A percentile compares a stretch with the other conserved stretches of the same genome.
phyloP scores from a whole-genome alignment of 306 rosid genomes.

The Oemleria cerasiformis region DNA sequence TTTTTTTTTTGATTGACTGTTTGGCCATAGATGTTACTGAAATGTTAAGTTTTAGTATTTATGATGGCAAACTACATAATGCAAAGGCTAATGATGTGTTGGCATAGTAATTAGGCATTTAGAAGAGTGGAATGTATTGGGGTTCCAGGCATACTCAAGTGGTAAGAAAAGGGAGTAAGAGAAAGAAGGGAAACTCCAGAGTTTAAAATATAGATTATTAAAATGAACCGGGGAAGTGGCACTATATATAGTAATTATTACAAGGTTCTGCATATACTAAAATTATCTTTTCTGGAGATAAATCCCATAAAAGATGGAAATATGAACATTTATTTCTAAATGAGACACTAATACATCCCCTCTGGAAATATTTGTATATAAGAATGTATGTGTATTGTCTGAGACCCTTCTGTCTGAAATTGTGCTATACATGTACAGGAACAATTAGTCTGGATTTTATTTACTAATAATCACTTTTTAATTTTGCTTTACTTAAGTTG shows the following conservation, averaged over 20 bases:
- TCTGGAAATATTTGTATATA: neutral
- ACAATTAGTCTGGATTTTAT: neutral
- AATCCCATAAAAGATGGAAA: too few relatives aligned
- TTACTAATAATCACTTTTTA: neutral
- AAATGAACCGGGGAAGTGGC: too few relatives aligned
- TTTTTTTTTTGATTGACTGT: neutral
- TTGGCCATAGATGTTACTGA: neutral
- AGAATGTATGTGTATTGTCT: neutral
- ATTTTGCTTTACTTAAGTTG: neutral
- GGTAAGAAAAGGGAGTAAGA: too few relatives aligned
- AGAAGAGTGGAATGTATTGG: neutral
- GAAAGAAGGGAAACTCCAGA: too few relatives aligned
- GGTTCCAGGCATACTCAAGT: too few relatives aligned
- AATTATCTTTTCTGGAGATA: too few relatives aligned
- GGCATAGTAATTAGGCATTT: neutral
- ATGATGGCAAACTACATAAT: neutral
- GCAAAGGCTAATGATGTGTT: neutral
- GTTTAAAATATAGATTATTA: too few relatives aligned
- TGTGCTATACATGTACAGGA: neutral
- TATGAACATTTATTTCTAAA: too few relatives aligned
- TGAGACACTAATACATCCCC: neutral
- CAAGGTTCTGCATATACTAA: too few relatives aligned
- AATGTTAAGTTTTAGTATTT: constrained; percentile 1
- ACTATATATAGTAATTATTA: too few relatives aligned
- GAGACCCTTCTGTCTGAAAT: neutral